Evolutionary conservation across 768 basidiomycete species (phyloP).

Genomic region (Crassisporium funariophilum): DNA sequence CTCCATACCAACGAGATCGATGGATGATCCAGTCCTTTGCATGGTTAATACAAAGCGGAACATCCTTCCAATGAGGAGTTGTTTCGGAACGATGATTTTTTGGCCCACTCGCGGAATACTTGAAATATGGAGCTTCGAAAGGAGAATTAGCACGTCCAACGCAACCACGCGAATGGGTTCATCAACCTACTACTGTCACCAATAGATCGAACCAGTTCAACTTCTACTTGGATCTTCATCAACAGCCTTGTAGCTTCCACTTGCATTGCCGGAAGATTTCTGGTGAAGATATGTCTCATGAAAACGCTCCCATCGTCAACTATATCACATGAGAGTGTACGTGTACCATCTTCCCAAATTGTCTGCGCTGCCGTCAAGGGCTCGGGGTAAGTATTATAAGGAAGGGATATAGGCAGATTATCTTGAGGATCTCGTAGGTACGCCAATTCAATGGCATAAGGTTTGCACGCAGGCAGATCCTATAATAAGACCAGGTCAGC

Average conservation of each 20-base stretch:
- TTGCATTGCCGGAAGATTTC: slow-evolving; percentile 46
- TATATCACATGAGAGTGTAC: slow-evolving; percentile 34
- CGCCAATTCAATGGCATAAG: slow-evolving; percentile 31
- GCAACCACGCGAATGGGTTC: background rate
- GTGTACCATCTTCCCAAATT: slow-evolving; percentile 34
- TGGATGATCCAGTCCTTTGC: slow-evolving; percentile 34
- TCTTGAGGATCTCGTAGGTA: slow-evolving; percentile 39
- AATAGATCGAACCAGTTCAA: slow-evolving; percentile 30
- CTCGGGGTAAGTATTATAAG: slow-evolving; percentile 31
- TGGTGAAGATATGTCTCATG: slow-evolving; percentile 49
- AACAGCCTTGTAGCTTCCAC: slow-evolving; percentile 38
- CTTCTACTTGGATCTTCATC: slow-evolving; percentile 38
- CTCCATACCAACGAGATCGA: slow-evolving; percentile 36
- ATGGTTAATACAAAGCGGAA: slow-evolving; percentile 25
- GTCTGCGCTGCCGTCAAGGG: slow-evolving; percentile 13
- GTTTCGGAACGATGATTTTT: slow-evolving; percentile 9
- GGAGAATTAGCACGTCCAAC: background rate
- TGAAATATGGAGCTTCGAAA: slow-evolving; percentile 34
- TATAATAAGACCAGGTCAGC: slow-evolving; percentile 9
- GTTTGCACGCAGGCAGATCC: slow-evolving; percentile 13
- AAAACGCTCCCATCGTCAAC: slow-evolving; percentile 9
- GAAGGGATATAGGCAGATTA: slow-evolving; percentile 29
- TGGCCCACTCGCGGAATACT: slow-evolving; percentile 17
- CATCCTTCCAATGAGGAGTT: slow-evolving; percentile 18
- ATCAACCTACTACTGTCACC: slow-evolving; percentile 28